Base-by-base conservation (phyloP, 805 yeast genomes). In the Ogataea ramenticola region DNA sequence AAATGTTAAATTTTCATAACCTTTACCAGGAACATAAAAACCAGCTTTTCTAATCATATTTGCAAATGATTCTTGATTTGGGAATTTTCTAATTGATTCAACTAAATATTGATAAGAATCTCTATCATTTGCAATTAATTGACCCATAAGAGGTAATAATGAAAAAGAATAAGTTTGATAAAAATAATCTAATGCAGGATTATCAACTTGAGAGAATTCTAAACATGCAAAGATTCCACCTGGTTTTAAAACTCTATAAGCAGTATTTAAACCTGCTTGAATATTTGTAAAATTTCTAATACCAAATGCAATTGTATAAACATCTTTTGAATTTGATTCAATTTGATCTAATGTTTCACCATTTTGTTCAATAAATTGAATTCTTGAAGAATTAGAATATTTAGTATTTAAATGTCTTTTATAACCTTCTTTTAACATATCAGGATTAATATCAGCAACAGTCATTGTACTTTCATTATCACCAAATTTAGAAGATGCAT, bases 171-270 rank as follows among this genome's bases (percentile, higher is more conserved):
- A 93, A 35, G 87, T 82, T 60, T 85, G 88, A 71, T 93, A 93
- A 24, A 80, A 65, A 48, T 78, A 71, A 60, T 87, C 91, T 42
- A 93, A 68, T 10, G 80, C 58, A 26, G 84, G 81, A 62, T 88
- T 86, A 41, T 84, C 82, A 45, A 93, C 96, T 61, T 90, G 93
- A 43, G 95, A 84, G 59, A 93, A 93, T 63, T 93, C 99, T 46
- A 93, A 72, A 65, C 98, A 90, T 33, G 96, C 96, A 62, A 93
- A 93, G 39, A 93, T 86, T 56, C 99, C 99, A 57, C 99, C 99
- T 12, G 98, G 98, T 65, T 84, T 87, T 61, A 93, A 77, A 27
- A 91, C 96, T 55, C 99, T 77, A 69, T 91, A 85, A 30, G 99
- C 99, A n/a, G 97, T 83, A 54, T 86, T 75, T 56, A 93, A 73